Conservation (phyloP, 352 stramenopile species). For the Pythium phragmiticola region DNA sequence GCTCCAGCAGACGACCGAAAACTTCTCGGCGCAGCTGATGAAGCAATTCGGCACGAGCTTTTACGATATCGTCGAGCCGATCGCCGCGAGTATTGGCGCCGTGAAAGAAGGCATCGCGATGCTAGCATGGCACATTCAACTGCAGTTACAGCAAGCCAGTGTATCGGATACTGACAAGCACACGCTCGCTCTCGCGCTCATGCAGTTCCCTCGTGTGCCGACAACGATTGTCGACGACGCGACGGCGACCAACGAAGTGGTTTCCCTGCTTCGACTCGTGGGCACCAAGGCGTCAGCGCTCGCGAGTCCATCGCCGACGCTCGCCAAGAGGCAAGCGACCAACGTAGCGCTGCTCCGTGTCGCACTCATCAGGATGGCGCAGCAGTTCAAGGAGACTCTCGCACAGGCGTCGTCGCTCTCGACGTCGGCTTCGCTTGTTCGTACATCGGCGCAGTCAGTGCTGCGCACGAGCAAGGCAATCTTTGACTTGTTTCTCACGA, state of each 20-base stretch:
- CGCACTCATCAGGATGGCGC: conserved; percentile 64
- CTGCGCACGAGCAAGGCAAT: conserved; percentile 67
- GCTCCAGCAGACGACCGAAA: conserved; percentile 88
- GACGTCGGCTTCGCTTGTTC: conserved; percentile 18
- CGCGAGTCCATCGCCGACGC: conserved; percentile 19
- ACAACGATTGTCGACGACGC: neutral
- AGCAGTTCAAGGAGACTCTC: conserved; percentile 52
- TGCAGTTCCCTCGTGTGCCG: conserved; percentile 63
- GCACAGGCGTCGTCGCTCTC: conserved; percentile 24
- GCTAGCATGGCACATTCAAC: conserved; percentile 58
- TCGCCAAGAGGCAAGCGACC: conserved; percentile 47
- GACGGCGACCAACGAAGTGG: conserved; percentile 11
- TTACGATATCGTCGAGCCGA: conserved; percentile 81
- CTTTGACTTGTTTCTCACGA: conserved; percentile 80
- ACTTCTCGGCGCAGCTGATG: conserved; percentile 61
- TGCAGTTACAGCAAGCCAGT: conserved; percentile 48
- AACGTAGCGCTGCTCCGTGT: conserved; percentile 71
- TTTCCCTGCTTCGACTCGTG: conserved; percentile 25
- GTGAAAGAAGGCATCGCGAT: conserved; percentile 87
- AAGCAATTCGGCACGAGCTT: conserved; percentile 77
- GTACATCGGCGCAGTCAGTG: conserved; percentile 7
- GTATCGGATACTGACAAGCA: conserved; percentile 51
- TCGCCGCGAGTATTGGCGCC: conserved; percentile 70
- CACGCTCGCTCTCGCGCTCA: conserved; percentile 45
- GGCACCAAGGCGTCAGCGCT: conserved; percentile 21